phyloP scores from a whole-genome alignment of 495 filamentous ascomycete species.

The Aspergillus conjunctus region DNA sequence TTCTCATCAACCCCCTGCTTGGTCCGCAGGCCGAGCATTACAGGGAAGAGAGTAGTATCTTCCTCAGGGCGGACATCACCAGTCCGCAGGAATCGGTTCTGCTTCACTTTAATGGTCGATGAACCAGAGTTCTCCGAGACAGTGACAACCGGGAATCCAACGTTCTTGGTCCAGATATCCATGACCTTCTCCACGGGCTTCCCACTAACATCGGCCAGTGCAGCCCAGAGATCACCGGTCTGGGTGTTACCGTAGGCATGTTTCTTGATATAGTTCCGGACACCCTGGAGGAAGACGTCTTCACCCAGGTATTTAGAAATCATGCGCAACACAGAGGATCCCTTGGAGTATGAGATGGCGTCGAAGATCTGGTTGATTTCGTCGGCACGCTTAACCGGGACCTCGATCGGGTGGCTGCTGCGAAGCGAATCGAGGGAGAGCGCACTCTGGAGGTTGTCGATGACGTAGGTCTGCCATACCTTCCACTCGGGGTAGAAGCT shows the following conservation, averaged over 20 bases:
- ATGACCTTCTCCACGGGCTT: slow-evolving; percentile 79
- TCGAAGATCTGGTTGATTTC: slow-evolving; percentile 99
- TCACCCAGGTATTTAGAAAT: slow-evolving; percentile 94
- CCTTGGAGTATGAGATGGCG: slow-evolving; percentile 96
- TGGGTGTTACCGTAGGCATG: slow-evolving; percentile 77
- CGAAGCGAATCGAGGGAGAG: slow-evolving; percentile 86
- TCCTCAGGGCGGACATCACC: slow-evolving; percentile 68
- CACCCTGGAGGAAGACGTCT: slow-evolving; percentile 89
- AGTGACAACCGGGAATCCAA: slow-evolving; percentile 66
- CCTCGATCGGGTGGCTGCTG: slow-evolving; percentile 96
- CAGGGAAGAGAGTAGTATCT: slow-evolving; percentile 70
- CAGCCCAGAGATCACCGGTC: slow-evolving; percentile 89
- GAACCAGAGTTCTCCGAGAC: slow-evolving; percentile 55
- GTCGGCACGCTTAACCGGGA: slow-evolving; percentile 90
- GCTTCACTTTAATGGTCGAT: slow-evolving; percentile 58
- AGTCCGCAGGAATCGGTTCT: slow-evolving; percentile 69
- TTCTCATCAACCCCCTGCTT: slow-evolving; percentile 59
- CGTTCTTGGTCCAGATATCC: slow-evolving; percentile 70
- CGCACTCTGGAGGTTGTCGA: slow-evolving; percentile 85
- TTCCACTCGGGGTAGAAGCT: slow-evolving; percentile 97
- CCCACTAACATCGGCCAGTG: slow-evolving; percentile 85
- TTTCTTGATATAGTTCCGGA: slow-evolving; percentile 89
- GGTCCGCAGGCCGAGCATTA: slow-evolving; percentile 62
- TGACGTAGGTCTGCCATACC: slow-evolving; percentile 95
- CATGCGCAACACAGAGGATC: slow-evolving; percentile 94